A percentile compares a stretch with the other conserved stretches of the same genome.
These are phyloP conservation scores for Mycena rebaudengoi DNA, from an alignment of 768 basidiomycete species.

Conservation along the genomic window DNA sequence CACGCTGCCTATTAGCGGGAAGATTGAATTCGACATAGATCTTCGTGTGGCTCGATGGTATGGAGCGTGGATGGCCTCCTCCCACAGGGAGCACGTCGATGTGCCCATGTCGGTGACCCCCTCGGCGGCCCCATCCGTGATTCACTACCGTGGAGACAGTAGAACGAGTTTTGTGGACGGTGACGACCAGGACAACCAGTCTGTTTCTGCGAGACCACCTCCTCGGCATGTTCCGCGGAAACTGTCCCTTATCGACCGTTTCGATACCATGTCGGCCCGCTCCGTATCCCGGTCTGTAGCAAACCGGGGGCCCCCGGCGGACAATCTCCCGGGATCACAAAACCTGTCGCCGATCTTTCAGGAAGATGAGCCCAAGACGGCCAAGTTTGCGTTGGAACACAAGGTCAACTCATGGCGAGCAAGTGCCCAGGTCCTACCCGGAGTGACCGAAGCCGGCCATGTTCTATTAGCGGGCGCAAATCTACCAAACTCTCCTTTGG, in stretches of 20 bases:
- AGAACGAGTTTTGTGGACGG: conserved; percentile 54
- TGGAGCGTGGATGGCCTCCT: conserved; percentile 69
- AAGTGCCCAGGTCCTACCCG: conserved; percentile 59
- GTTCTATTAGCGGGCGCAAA: conserved; percentile 60
- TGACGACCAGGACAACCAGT: conserved; percentile 47
- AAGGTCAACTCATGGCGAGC: conserved; percentile 76
- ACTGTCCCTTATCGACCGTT: conserved; percentile 73
- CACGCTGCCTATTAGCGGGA: conserved; percentile 73
- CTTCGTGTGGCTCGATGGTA: conserved; percentile 80
- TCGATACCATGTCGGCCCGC: conserved; percentile 54
- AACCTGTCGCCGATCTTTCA: conserved; percentile 69
- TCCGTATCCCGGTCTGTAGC: conserved; percentile 41
- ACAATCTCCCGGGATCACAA: conserved; percentile 36
- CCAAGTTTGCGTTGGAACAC: conserved; percentile 60
- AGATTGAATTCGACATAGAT: conserved; percentile 91
- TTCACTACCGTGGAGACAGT: conserved; percentile 65
- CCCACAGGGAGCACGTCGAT: conserved; percentile 53
- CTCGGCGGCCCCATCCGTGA: conserved; percentile 51
- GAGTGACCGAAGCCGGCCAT: conserved; percentile 51
- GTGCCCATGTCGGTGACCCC: conserved; percentile 47
- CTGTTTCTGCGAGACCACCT: conserved; percentile 38
- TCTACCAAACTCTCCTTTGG: conserved; percentile 52
- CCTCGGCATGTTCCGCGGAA: conserved; percentile 68
- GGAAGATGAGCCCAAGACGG: conserved; percentile 63
- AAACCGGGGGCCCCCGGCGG: conserved; percentile 37